Base-by-base conservation (phyloP, 305 asterid species). In the Nicotiana rustica region DNA sequence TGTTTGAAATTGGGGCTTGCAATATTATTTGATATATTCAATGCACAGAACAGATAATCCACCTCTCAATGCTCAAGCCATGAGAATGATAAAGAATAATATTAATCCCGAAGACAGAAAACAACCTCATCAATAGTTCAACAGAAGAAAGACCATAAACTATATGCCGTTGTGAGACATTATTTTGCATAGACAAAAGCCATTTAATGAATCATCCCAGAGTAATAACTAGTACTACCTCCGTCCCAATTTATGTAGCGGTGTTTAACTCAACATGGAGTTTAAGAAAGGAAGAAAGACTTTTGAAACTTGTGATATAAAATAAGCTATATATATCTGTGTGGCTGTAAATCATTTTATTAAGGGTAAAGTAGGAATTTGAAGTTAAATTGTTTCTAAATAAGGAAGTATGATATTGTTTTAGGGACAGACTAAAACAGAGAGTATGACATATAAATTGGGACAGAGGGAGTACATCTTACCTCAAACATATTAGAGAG, bases 81-180 rank as follows among this genome's bases (percentile, higher is more conserved):
- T 25, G 21, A 38, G 29, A 10, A 49, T 49, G 44, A 75, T 75
- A 25, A 25, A 14, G 55, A 71, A 19, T 17, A 49, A 75, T 7
- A 49, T 56, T 25, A 21, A 49, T 14, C 79, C 44, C 2, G 79
- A 75, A 49, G 25, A 49, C 79, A 71, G 61, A 49, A 73, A 47
- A 73, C 78, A 71, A 71, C 25, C 41, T 13, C 79, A 73, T 25
- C 17, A 49, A 36, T 75, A 49, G 79, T 75, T 75, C 19, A 21
- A 52, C 56, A 56, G 19, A 19, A 71, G 61, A 47, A 71, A 13
- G 15, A 49, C 64, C 64, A 14, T 25, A 73, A 73, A 21, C 25
- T 14, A 3, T 49, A 73, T 25, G 21, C 25, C 36, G 25, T 73
- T 49, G 64, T 25, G 65, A 75, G 64, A 49, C 25, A 25, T 49